Percentiles rank a stretch among this genome's conserved stretches.
These are phyloP conservation scores for Persicaria tinctoria DNA, from an alignment of 148 eudicot genomes.

Conservation along the genomic window DNA sequence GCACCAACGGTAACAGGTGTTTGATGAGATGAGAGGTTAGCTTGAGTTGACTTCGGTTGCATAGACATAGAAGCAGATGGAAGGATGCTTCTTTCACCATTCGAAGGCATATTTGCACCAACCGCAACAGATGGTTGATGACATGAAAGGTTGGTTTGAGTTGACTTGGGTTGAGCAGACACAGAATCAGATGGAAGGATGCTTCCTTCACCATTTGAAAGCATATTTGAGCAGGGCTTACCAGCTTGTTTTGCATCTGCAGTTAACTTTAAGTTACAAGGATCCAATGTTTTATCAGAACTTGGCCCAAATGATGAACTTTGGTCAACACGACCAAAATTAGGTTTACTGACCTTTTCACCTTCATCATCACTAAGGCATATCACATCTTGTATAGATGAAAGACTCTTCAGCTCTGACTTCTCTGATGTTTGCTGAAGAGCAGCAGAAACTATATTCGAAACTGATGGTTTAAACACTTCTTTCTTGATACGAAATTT, in stretches of 20 bases:
- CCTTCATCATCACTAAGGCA: constrained; percentile 89
- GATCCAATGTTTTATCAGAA: neutral
- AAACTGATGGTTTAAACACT: constrained; percentile 15
- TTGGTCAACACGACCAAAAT: neutral
- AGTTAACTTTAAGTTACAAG: constrained; percentile 14
- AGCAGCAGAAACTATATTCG: constrained; percentile 15
- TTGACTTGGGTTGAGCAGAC: constrained; percentile 24
- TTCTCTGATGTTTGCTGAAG: constrained; percentile 20
- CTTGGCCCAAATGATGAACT: neutral
- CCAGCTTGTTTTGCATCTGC: constrained; percentile 33
- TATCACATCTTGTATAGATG: constrained; percentile 44
- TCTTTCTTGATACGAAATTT: constrained; percentile 28
- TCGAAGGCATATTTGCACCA: constrained; percentile 18
- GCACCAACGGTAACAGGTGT: too few species aligned
- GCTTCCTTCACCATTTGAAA: constrained; percentile 26
- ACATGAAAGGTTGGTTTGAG: constrained; percentile 24
- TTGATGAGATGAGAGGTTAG: constrained; percentile 23
- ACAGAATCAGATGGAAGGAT: constrained; percentile 29
- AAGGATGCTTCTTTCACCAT: constrained; percentile 26
- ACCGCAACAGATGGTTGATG: constrained; percentile 12
- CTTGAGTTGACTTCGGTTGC: constrained; percentile 24
- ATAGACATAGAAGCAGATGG: constrained; percentile 28
- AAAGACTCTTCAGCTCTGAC: constrained; percentile 28
- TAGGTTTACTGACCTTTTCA: constrained; percentile 31
- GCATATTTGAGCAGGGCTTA: constrained; percentile 27